Evolutionary conservation across 257 asterid genomes (phyloP).

Genomic region (Phtheirospermum japonicum): DNA sequence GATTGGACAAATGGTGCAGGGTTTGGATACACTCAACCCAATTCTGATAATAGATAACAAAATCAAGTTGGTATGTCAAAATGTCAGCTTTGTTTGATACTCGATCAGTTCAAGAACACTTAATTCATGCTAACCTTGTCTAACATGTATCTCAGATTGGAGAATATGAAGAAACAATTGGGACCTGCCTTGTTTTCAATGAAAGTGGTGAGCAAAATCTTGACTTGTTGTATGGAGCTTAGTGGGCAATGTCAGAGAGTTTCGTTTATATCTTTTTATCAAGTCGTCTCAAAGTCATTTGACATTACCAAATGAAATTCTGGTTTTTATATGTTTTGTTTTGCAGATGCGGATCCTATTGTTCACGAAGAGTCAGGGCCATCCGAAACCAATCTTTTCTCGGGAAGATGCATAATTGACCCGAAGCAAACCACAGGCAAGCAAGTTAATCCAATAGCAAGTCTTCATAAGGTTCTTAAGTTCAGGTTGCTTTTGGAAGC

Average conservation of each 20-base stretch:
- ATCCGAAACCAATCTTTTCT: constrained; percentile 55
- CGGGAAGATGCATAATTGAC: constrained; percentile 42
- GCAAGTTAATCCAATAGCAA: constrained; percentile 56
- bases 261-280: too few species aligned
- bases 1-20: constrained; percentile 47
- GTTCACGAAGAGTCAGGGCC: constrained; percentile 52
- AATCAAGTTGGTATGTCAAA: constrained; percentile 69
- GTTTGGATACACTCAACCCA: constrained; percentile 81
- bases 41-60: constrained; percentile 66
- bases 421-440: constrained; percentile 39
- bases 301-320: background rate
- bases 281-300: background rate
- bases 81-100: background rate
- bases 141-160: constrained; percentile 52
- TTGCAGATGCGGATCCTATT: constrained; percentile 43
- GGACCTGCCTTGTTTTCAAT: constrained; percentile 68
- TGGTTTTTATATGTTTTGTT: background rate
- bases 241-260: too few species aligned
- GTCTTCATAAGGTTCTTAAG: constrained; percentile 62
- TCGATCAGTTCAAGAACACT: constrained; percentile 4
- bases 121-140: background rate
- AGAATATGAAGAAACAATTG: constrained; percentile 80
- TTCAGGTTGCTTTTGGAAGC: constrained; percentile 52
- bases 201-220: constrained; percentile 65
- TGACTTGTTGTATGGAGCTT: background rate